Base-by-base conservation (phyloP, 108 stramenopile species). In the Phaeodactylum tricornutum region DNA sequence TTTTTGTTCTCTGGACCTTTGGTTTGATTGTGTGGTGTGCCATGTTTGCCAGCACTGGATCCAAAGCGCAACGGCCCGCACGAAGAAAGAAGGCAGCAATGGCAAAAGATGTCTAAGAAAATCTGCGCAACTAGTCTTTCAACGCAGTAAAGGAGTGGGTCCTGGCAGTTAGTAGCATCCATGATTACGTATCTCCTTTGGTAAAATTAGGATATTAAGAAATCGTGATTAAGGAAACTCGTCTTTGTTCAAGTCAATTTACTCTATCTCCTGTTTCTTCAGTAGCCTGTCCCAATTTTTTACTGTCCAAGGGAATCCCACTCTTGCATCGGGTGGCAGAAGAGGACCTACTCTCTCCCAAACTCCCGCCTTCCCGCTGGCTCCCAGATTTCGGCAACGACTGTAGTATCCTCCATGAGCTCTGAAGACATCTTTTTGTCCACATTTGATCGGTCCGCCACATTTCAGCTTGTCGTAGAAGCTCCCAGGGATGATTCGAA, bases 1-100 rank as follows among this genome's bases (percentile, higher is more conserved):
- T 78, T n/a, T 62, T 82, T 41, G 26, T 73, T 0, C 43, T 77
- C 16, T 82, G 81, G 81, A 34, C 73, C 34, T 36, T 69, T 25
- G 81, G 81, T 12, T 36, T 82, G 46, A 53, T 53, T 29, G 41
- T 69, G 0, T 82, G 81, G 81, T 82, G 74, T 51, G 57, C 53
- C 6, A 47, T 71, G 41, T 78, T 73, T 48, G 40, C 4, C 50
- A 33, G 22, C 17, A 22, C 39, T 4, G 21, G 21, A 41, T 2
- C 20, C 30, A 1, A 33, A 50, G 50, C 22, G 32, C 22, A 23
- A 19, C 26, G 24, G 14, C 16, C 16, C 5, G 15, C n/a, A 36
- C 4, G 14, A 4, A 30, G 29, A 34, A 5, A 20, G n/a, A 39
- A 35, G 20, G 20, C 51, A 33, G 39, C 37, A 39, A 36, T 53